Evolutionary conservation across 1,139 yeast species (phyloP).

Genomic region (Blastobotrys capitulatus): DNA sequence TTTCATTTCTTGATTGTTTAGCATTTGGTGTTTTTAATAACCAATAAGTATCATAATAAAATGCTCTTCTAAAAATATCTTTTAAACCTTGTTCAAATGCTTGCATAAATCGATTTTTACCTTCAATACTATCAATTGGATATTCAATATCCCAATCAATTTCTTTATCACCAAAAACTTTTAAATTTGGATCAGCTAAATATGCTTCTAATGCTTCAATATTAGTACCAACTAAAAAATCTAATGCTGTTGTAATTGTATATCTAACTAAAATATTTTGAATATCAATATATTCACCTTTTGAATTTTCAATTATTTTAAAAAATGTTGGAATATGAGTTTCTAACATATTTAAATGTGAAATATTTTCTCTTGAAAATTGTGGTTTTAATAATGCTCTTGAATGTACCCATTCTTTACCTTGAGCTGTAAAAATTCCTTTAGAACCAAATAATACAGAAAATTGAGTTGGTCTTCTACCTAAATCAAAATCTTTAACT

Average conservation of each 20-base stretch:
- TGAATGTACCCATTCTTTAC: slow-evolving; percentile 52
- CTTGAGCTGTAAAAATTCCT: slow-evolving; percentile 54
- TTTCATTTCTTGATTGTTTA: background rate
- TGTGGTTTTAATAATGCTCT: slow-evolving; percentile 55
- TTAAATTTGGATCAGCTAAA: slow-evolving; percentile 3
- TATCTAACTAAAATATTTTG: slow-evolving; percentile 12
- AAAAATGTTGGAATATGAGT: slow-evolving; percentile 42
- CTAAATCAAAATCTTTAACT: slow-evolving; percentile 48
- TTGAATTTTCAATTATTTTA: slow-evolving; percentile 1
- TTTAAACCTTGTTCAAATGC: slow-evolving; percentile 10
- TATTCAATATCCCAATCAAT: slow-evolving; percentile 9
- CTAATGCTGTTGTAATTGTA: slow-evolving; percentile 13
- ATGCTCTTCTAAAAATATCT: slow-evolving; percentile 5
- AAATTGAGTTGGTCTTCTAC: slow-evolving; percentile 42
- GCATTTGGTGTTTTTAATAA: slow-evolving; percentile 4
- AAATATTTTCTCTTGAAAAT: slow-evolving; percentile 50
- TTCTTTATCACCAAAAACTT: background rate
- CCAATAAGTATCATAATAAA: slow-evolving; percentile 10
- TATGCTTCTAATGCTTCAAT: slow-evolving; percentile 10
- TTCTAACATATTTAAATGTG: slow-evolving; percentile 44
- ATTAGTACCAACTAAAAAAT: slow-evolving; percentile 13
- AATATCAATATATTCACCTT: slow-evolving; percentile 2
- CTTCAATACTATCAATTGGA: slow-evolving; percentile 9
- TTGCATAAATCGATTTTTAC: slow-evolving; percentile 10
- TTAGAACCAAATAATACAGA: slow-evolving; percentile 43